phyloP scores from a whole-genome alignment of 2,329 filamentous ascomycete genomes.

The Whalleya microplaca region DNA sequence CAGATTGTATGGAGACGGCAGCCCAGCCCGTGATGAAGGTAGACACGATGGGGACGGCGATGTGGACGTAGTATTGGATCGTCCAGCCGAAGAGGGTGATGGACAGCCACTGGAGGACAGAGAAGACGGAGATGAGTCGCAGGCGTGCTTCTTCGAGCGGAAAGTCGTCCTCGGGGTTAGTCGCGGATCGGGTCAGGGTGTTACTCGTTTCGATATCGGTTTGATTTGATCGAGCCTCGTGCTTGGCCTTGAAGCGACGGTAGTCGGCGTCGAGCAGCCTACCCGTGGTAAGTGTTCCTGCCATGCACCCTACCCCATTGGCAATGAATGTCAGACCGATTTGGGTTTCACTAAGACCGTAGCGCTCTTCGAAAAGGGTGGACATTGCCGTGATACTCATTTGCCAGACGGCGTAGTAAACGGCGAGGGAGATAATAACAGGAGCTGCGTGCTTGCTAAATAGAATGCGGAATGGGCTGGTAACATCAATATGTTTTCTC shows the following conservation, averaged over 20 bases:
- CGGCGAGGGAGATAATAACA: constrained; percentile 50
- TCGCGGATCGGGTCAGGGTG: background rate
- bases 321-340: constrained; percentile 57
- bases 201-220: background rate
- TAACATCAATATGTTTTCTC: constrained; percentile 46
- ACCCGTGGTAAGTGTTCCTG: constrained; percentile 55
- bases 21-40: constrained; percentile 58
- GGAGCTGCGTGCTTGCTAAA: constrained; percentile 46
- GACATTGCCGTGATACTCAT: constrained; percentile 60
- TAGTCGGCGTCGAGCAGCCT: constrained; percentile 58
- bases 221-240: constrained; percentile 22
- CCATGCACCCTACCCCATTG: constrained; percentile 57
- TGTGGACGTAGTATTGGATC: constrained; percentile 49
- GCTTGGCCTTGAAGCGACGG: constrained; percentile 41
- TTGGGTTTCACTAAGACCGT: constrained; percentile 47
- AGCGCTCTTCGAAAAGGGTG: constrained; percentile 48
- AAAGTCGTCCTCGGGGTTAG: constrained; percentile 36
- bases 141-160: constrained; percentile 56
- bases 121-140: constrained; percentile 50
- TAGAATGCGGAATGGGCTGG: constrained; percentile 52
- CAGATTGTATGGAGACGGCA: constrained; percentile 50
- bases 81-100: constrained; percentile 58
- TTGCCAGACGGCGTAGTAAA: constrained; percentile 59
- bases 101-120: constrained; percentile 48
- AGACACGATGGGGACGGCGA: constrained; percentile 52